Evolutionary conservation across 768 basidiomycete species (phyloP).

Genomic region (Rhizopogon salebrosus): DNA sequence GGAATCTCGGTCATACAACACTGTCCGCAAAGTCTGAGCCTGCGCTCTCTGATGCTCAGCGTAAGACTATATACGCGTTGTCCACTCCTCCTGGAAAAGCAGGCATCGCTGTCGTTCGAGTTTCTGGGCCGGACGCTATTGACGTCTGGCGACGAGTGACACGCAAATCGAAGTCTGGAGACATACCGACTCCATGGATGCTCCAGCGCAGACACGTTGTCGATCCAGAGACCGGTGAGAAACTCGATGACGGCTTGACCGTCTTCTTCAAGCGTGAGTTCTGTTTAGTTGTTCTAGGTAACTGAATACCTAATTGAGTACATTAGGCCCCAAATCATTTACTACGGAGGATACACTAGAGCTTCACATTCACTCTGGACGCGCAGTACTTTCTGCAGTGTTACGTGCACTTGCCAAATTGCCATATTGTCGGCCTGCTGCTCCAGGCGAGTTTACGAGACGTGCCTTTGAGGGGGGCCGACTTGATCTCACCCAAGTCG

Average conservation of each 20-base stretch:
- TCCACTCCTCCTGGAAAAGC: conserved; percentile 85
- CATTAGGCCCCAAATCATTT: conserved; percentile 69
- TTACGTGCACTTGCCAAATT: conserved; percentile 57
- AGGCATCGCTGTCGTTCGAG: conserved; percentile 75
- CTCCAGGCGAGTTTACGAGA: conserved; percentile 85
- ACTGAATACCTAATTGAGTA: not conserved
- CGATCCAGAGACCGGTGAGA: conserved; percentile 53
- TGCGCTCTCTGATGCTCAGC: conserved; percentile 45
- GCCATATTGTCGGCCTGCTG: conserved; percentile 69
- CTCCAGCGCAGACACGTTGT: conserved; percentile 67
- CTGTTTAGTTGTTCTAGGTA: not conserved
- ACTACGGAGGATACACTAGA: conserved; percentile 82
- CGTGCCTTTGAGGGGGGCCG: conserved; percentile 78
- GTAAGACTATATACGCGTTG: conserved; percentile 80
- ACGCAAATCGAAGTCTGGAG: conserved; percentile 15
- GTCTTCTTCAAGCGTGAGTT: conserved; percentile 74
- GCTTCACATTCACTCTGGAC: conserved; percentile 82
- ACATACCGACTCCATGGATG: conserved; percentile 53
- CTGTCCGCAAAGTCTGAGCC: conserved; percentile 5
- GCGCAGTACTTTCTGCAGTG: conserved; percentile 71
- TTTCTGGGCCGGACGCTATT: conserved; percentile 73
- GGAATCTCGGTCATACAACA: not conserved
- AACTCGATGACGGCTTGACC: conserved; percentile 75
- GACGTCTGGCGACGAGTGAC: conserved; percentile 62
- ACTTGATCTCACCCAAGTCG: conserved; percentile 84